Evolutionary conservation across 768 basidiomycete species (phyloP), one percentile per base, ranked within the genome.

Genomic region (Multifurca ochricompacta): DNA sequence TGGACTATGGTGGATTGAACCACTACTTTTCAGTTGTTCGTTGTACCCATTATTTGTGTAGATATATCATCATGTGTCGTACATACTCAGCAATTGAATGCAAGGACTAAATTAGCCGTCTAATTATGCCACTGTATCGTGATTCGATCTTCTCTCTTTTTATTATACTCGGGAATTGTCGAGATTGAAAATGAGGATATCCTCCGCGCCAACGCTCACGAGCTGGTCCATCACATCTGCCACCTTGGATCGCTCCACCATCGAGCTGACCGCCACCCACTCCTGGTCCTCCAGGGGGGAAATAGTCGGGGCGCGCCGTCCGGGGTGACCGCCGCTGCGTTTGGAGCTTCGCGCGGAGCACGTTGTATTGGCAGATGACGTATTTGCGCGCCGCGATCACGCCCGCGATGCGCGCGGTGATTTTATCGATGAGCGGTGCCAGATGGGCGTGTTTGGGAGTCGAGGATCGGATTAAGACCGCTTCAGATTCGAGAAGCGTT

Each of bases 261-360:
- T 97, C 39, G 77, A 77, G 67, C 84, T 93, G 32, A 99, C 90
- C 1, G 85, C 93, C 3, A 93, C 83, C 96, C 96, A 99, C 4
- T 78, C 79, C 14, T 81, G 76, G 53, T 84, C 77, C 53, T 97
- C 96, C 28, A 98, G 68, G 6, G 85, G 82, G 56, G 82, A 83
- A 60, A 99, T 77, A 4, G 96, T 96, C 18, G 96, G 86, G 2
- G 90, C 93, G 54, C 87, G 73, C 43, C 93, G 75, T 4, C 96
- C 96, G 0, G 95, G 96, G 95, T 94, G 67, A 98, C 73, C 21
- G 64, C 62, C 0, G 80, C 76, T 1, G 90, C 93, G 2, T 69
- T 73, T 11, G 74, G 10, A 99, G 74, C 27, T 72, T 72, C 37
- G 74, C 74, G 11, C 91, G 78, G n/a, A 71, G 68, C 60, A 98